phyloP scores from a whole-genome alignment of 2,329 filamentous ascomycete genomes.

The Exophiala alcalophila region DNA sequence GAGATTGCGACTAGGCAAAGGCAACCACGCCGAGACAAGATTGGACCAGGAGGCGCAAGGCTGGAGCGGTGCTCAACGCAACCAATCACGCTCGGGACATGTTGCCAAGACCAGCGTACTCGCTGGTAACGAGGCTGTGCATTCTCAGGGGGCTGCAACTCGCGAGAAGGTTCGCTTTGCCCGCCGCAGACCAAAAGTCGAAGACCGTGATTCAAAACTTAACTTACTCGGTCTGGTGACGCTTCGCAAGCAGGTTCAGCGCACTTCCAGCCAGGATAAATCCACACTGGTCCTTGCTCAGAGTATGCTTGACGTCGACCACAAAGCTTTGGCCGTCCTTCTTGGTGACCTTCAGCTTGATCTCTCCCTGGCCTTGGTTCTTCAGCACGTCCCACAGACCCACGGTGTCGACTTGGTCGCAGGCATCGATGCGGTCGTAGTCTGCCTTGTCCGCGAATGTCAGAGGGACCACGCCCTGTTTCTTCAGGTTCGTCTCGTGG shows the following conservation, averaged over 20 bases:
- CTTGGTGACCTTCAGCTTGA: constrained; percentile 66
- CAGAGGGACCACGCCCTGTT: constrained; percentile 92
- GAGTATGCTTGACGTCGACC: constrained; percentile 79
- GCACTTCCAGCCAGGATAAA: constrained; percentile 94
- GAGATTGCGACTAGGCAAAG: constrained; percentile 43
- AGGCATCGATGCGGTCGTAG: constrained; percentile 78
- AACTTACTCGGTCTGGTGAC: constrained; percentile 17
- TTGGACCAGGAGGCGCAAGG: constrained; percentile 7
- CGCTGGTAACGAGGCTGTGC: constrained; percentile 1
- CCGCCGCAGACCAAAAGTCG: not conserved
- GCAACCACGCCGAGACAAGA: constrained; percentile 7
- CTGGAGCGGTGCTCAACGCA: not conserved
- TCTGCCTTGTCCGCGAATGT: constrained; percentile 86
- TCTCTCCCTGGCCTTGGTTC: constrained; percentile 72
- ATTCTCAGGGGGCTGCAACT: not conserved
- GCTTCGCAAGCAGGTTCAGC: constrained; percentile 75
- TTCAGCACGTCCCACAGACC: constrained; percentile 79
- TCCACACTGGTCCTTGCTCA: constrained; percentile 83
- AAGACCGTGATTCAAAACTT: not conserved
- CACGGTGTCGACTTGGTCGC: constrained; percentile 77
- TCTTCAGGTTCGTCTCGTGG: constrained; percentile 94
- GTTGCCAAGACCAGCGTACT: constrained; percentile 9
- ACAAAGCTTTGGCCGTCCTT: constrained; percentile 62
- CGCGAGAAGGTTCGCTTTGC: constrained; percentile 2
- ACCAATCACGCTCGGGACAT: constrained; percentile 10